Base-by-base conservation (phyloP, 2,329 filamentous ascomycete species). In the Diaporthe eres region DNA sequence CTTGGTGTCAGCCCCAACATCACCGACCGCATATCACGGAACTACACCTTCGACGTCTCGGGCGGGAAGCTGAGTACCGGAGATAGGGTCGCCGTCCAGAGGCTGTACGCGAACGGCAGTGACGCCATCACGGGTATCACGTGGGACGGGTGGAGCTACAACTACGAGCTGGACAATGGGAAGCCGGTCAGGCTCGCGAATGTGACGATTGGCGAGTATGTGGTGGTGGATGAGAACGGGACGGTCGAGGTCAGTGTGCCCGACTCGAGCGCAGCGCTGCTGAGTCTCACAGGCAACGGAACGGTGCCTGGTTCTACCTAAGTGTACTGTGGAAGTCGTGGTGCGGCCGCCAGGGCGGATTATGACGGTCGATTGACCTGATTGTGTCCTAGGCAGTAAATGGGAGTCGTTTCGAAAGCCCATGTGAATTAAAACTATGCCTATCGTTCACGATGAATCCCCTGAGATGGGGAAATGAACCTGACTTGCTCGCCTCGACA, bases 61-160 rank as follows among this genome's bases (percentile, higher is more conserved):
- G 80, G 79, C 75, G 74, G 79, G 60, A 78, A 77, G 8, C 78
- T 78, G 28, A 79, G 78, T 1, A 80, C 84, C 3, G 77, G 75
- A 0, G 84, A 91, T 70, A 85, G 44, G 42, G 75, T 80, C 6
- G 67, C 67, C 1, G 77, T 82, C 7, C 78, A 89, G 79, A 83
- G 90, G 37, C 81, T 93, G 44, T 80, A 85, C 67, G 91, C 92
- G 2, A 92, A 92, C 81, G 91, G 92, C 0, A 92, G 90, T 77
- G 90, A 93, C 82, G 91, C 91, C 12, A 87, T 92, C 31, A 88
- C 88, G 0, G 91, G 91, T 0, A 88, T 92, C 58, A 89, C 90
- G 0, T 93, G 88, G 84, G 90, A 92, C 81, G 91, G 90, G 1
- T 87, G 84, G 80, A 92, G 89, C 77, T 93, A 91, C 78, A 90